phyloP scores from a whole-genome alignment of 257 asterid genomes.

The Solanum okadae region DNA sequence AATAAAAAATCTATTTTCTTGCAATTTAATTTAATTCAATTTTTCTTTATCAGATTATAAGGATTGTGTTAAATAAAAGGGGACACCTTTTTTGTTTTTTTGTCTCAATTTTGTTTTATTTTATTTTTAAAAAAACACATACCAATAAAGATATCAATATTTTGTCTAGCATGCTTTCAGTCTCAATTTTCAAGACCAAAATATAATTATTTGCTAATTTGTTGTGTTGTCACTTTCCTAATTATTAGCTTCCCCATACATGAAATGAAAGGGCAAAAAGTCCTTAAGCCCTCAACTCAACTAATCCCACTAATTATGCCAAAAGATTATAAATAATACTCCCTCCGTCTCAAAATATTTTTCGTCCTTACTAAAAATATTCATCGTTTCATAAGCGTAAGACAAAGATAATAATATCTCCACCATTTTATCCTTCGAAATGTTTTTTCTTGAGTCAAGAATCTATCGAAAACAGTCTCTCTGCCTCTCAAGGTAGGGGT shows the following conservation, averaged over 20 bases:
- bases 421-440: not conserved
- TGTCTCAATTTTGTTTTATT: not conserved
- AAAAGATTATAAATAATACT: not conserved
- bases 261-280: not conserved
- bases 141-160: not conserved
- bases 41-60: not conserved
- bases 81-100: not conserved
- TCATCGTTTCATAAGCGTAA: not conserved
- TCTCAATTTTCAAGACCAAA: not conserved
- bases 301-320: not conserved
- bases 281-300: not conserved
- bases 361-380: not conserved
- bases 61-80: not conserved
- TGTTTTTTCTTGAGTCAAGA: not conserved
- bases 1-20: not conserved
- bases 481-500: not conserved
- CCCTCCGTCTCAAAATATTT: not conserved
- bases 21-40: not conserved
- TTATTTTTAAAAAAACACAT: not conserved
- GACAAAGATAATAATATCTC: not conserved
- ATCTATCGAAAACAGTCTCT: accelerated
- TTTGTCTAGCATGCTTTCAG: not conserved
- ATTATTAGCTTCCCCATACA: not conserved
- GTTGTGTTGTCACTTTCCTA: constrained; percentile 1
- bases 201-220: not conserved